Base-by-base conservation (phyloP, 257 asterid genomes). In the Vinca minor region DNA sequence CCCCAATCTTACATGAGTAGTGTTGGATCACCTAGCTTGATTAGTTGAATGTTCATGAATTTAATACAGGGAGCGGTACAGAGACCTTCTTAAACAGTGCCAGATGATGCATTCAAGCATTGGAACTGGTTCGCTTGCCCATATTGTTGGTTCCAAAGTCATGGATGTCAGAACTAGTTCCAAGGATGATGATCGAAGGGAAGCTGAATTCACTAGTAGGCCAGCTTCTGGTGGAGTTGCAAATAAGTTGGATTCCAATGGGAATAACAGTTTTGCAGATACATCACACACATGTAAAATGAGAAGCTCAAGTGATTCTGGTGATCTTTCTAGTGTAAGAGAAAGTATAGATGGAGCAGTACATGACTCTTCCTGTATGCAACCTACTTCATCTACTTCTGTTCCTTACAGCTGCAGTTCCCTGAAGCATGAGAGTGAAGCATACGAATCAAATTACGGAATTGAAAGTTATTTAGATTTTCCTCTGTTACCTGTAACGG, bases 51-150 rank as follows among this genome's bases (percentile, higher is more conserved):
- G 8, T 45, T 42, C 52, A 39, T 70, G 65, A 45, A 35, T 54
- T 63, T 42, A 70, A 70, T 71, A 69, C 86, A 92, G 98, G 85
- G 95, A 87, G 64, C 90, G 98, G 4, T 92, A 85, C 72, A 75
- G 65, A 62, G 95, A 87, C 66, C 98, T 92, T 38, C 77, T 85
- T 63, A 87, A 81, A 74, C 89, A 89, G 76, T 92, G 96, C 69
- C 98, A 85, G 77, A 59, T 68, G 75, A 92, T 92, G 98, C 96
- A 92, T 85, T 82, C 98, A 62, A 92, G 95, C 79, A 65, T 92
- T 67, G 98, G 98, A 73, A 92, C 98, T 68, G 98, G 98, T 75
- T 83, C 96, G 57, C 87, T 92, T 74, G 98, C 98, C 55, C 87
- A 85, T 80, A 88, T 83, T 71, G 87, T 92, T 58, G 98, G 98